Evolutionary conservation across 192 early-diverging fungal species (phyloP), one percentile per base, ranked within the genome.

Genomic region (Polychytrium aggregatum): DNA sequence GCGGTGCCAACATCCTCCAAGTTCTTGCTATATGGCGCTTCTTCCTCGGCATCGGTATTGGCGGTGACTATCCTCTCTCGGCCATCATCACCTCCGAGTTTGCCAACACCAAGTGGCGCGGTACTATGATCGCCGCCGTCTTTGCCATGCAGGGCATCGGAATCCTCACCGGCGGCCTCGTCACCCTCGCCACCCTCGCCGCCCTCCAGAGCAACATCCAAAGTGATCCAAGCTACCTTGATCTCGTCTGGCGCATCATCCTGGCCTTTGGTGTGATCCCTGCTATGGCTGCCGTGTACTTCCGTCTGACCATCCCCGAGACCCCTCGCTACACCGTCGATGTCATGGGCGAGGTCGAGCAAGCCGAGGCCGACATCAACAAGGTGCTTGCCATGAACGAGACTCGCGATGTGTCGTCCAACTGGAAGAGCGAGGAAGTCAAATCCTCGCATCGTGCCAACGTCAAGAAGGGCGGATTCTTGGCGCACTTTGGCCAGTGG

Each of bases 231-330:
- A 56, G 40, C 16, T 30, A 56, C 28, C 65, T 94, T 34, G 91
- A 94, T 56, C 82, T 82, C 51, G 93, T 91, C 18, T 97, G 93
- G 93, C 82, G 93, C 40, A 76, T 92, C 47, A 71, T 87, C 54
- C n/a, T n/a, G n/a, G n/a, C n/a, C n/a, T n/a, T n/a, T n/a, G n/a
- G n/a, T n/a, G n/a, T n/a, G n/a, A n/a, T 97, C 31, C 93, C 93
- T 4, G 85, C 76, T 33, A 44, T 92, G 1, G 59, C 68, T 40
- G 84, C 93, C 16, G 74, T 97, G 41, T 97, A 94, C 72, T 94
- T 80, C 74, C 86, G 67, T 50, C 46, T 74, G 83, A n/a, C n/a
- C n/a, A n/a, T n/a, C n/a, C n/a, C n/a, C n/a, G n/a, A n/a, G n/a
- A n/a, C n/a, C n/a, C n/a, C n/a, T n/a, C n/a, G n/a, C n/a, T n/a